These are phyloP conservation scores for Trapa incisa DNA, from an alignment of 345 rosid genomes.

Conservation along the genomic window DNA sequence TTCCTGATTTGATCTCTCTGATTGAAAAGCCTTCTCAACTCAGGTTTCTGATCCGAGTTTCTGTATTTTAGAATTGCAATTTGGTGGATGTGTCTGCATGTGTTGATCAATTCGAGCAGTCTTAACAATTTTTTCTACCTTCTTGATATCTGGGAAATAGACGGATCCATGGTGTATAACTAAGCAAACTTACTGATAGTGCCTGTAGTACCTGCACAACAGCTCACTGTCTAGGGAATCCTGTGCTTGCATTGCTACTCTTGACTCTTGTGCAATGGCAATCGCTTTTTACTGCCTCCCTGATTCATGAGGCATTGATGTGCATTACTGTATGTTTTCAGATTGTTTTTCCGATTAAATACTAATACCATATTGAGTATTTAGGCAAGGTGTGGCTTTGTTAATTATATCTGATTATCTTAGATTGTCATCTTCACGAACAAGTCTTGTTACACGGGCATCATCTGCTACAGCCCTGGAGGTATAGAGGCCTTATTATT, in stretches of 20 bases:
- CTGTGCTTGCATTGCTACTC: not conserved
- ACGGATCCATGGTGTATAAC: not conserved
- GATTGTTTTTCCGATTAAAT: not conserved
- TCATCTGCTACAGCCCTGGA: slow-evolving; percentile 59
- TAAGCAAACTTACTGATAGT: not conserved
- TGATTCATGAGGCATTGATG: not conserved
- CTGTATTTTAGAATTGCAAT: not conserved
- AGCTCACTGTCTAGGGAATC: not conserved
- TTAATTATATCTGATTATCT: slow-evolving; percentile 10
- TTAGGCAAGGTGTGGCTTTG: slow-evolving; percentile 1
- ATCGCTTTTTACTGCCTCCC: not conserved
- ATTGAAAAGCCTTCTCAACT: not conserved
- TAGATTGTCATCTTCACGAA: slow-evolving; percentile 40
- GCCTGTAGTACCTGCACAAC: not conserved
- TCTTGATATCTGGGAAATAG: not conserved
- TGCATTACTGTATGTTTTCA: not conserved
- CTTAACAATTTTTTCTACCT: too few relatives aligned
- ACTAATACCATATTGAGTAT: not conserved
- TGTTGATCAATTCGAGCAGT: not conserved
- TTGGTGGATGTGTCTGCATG: not conserved
- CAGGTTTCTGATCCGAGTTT: not conserved
- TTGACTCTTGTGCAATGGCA: not conserved
- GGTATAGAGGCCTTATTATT: slow-evolving; percentile 28
- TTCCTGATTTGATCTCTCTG: not conserved
- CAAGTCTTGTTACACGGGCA: slow-evolving; percentile 30